A percentile compares a stretch with the other conserved stretches of the same genome.
Conservation (phyloP, 176 grass and related monocot genomes). For the Triticum turgidum region DNA sequence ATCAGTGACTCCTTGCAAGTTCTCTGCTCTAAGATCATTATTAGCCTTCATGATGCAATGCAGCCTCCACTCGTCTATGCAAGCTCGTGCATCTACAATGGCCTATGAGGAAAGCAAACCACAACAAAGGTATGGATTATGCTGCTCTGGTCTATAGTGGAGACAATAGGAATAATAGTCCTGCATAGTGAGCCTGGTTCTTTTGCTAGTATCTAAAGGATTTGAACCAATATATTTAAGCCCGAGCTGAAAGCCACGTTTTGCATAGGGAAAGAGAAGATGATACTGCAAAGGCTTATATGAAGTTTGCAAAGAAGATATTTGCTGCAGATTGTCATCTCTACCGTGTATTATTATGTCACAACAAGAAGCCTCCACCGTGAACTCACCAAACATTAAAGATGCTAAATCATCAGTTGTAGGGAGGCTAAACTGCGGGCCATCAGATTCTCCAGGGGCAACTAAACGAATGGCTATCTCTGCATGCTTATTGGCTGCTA, state of each 20-base stretch:
- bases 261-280: neutral
- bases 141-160: neutral
- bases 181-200: neutral
- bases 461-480: neutral
- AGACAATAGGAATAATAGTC: neutral
- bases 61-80: neutral
- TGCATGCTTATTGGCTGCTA: neutral
- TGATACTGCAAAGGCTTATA: neutral
- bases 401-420: neutral
- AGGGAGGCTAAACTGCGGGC: neutral
- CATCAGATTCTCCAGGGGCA: neutral
- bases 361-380: neutral
- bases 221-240: neutral
- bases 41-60: neutral
- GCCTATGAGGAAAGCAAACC: too few species aligned
- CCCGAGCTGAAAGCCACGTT: neutral
- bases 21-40: neutral
- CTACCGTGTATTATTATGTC: neutral
- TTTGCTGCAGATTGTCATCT: neutral
- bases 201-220: neutral
- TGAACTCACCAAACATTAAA: neutral
- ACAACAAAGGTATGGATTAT: too few species aligned
- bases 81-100: too few species aligned
- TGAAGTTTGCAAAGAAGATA: neutral
- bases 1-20: neutral